phyloP scores from a whole-genome alignment of 441 rosid genomes.

The Aleurites moluccanus region DNA sequence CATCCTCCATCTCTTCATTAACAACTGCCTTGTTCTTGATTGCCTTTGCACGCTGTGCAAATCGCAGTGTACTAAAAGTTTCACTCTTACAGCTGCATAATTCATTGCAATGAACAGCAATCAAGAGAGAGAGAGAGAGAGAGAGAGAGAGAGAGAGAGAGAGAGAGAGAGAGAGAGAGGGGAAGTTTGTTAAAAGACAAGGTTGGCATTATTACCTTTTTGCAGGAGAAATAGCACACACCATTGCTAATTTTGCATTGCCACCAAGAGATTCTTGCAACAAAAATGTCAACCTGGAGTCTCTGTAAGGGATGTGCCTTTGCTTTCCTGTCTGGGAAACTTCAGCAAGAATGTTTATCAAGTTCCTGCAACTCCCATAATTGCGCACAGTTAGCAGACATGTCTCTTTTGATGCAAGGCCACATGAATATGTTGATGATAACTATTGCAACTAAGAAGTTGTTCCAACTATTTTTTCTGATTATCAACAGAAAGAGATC shows the following conservation, averaged over 20 bases:
- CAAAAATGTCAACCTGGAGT: conserved; percentile 93
- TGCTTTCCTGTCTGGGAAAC: conserved; percentile 96
- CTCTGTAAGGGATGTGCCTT: conserved; percentile 98
- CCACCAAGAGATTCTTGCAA: conserved; percentile 99
- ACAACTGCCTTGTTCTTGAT: conserved; percentile 93
- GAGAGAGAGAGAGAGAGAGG: neutral
- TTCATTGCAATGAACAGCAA: conserved; percentile 28
- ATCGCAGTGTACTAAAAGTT: conserved; percentile 92
- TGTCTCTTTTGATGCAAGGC: conserved; percentile 4
- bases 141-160: no score
- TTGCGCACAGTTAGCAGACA: conserved; percentile 26
- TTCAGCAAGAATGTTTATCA: conserved; percentile 98
- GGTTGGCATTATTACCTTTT: conserved; percentile 57
- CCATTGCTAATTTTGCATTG: conserved; percentile 96
- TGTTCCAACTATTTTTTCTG: neutral
- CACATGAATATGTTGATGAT: neutral
- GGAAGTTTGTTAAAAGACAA: conserved; percentile 13
- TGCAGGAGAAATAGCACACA: conserved; percentile 94
- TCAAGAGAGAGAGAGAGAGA: no score
- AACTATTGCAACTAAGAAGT: conserved; percentile 3
- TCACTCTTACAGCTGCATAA: conserved; percentile 87
- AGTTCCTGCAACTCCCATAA: conserved; percentile 64
- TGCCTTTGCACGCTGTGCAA: conserved; percentile 98
- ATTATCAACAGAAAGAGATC: neutral
- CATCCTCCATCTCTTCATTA: conserved; percentile 96